Percentiles rank a stretch among this genome's conserved stretches.
These are phyloP conservation scores for Pseudocercospora crystallina DNA, from an alignment of 2,329 filamentous ascomycete species.

Conservation along the genomic window DNA sequence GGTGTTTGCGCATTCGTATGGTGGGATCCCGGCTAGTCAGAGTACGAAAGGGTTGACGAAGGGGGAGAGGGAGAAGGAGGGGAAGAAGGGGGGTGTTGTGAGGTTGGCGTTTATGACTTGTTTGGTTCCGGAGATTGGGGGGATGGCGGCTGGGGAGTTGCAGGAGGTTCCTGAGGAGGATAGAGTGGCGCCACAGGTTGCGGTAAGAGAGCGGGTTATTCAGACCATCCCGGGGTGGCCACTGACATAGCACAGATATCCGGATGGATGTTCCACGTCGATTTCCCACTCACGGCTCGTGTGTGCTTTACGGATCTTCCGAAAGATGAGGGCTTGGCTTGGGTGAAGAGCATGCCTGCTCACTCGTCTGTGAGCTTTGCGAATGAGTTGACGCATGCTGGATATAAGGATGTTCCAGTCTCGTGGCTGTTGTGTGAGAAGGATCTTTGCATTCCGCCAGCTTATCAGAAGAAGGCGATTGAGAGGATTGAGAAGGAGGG, in stretches of 20 bases:
- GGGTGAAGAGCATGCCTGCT: slow-evolving; percentile 1
- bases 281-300: neutral
- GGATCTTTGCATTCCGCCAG: slow-evolving; percentile 3
- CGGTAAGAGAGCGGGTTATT: no score
- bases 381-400: slow-evolving; percentile 4
- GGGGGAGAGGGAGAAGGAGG: neutral
- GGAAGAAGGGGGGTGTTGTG: neutral
- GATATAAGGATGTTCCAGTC: slow-evolving; percentile 4
- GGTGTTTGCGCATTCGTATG: slow-evolving; percentile 1
- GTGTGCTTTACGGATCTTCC: neutral
- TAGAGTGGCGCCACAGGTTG: neutral
- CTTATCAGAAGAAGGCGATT: neutral
- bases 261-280: neutral
- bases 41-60: neutral
- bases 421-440: slow-evolving; percentile 4
- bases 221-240: no score
- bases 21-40: neutral
- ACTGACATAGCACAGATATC: neutral
- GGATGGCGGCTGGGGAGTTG: neutral
- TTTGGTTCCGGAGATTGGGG: neutral
- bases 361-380: slow-evolving; percentile 2
- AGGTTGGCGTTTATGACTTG: slow-evolving; percentile 1
- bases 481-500: slow-evolving; percentile 2
- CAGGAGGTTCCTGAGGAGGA: neutral
- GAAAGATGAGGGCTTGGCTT: neutral